phyloP scores from a whole-genome alignment of 768 basidiomycete species.

The Russula ochroleuca region DNA sequence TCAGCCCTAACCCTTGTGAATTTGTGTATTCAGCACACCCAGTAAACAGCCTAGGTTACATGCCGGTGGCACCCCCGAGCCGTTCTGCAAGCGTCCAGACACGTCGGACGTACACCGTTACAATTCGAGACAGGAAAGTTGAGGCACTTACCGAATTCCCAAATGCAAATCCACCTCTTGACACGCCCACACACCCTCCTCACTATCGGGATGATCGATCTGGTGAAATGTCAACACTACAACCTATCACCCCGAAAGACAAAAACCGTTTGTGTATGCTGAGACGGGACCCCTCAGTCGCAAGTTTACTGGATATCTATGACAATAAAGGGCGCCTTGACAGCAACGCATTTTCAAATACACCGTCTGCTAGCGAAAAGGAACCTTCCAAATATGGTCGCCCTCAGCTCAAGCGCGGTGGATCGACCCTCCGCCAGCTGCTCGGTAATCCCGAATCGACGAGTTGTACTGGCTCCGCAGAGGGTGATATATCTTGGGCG shows the following conservation, averaged over 20 bases:
- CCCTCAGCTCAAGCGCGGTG: constrained; percentile 54
- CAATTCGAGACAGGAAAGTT: constrained; percentile 58
- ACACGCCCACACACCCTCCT: constrained; percentile 29
- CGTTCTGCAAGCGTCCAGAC: constrained; percentile 50
- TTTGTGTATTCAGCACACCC: constrained; percentile 44
- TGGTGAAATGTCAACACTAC: constrained; percentile 32
- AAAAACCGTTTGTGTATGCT: constrained; percentile 53
- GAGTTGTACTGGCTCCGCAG: constrained; percentile 39
- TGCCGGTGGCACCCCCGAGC: constrained; percentile 47
- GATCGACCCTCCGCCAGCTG: constrained; percentile 70
- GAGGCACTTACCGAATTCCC: constrained; percentile 64
- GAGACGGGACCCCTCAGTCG: constrained; percentile 73
- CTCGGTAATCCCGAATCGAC: constrained; percentile 49
- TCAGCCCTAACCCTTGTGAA: constrained; percentile 1
- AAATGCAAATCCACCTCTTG: constrained; percentile 48
- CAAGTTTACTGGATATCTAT: constrained; percentile 66
- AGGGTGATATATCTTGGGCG: constrained; percentile 84
- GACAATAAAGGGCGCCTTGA: constrained; percentile 67
- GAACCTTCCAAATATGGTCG: constrained; percentile 38
- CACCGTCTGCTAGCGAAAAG: constrained; percentile 38
- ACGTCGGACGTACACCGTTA: constrained; percentile 68
- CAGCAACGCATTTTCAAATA: constrained; percentile 60
- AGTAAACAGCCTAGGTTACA: constrained; percentile 52
- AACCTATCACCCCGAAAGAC: constrained; percentile 43
- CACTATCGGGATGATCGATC: constrained; percentile 26